Evolutionary conservation across 164 flowering plant species (phyloP).

Genomic region (Tetrastigma voinierianum): DNA sequence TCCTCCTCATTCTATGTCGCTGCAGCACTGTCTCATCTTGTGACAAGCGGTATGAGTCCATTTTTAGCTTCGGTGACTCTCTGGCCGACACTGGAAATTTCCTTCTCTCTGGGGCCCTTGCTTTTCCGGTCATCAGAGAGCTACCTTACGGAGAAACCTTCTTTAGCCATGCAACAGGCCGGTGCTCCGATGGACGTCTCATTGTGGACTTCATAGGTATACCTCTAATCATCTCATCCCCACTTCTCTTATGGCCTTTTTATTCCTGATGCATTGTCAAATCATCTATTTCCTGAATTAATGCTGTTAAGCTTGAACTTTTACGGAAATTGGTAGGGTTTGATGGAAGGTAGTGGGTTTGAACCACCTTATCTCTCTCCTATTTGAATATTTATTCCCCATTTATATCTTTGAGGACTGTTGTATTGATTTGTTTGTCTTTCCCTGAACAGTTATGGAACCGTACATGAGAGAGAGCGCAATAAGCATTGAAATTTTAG

Average conservation of each 20-base stretch:
- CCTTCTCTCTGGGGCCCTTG: conserved; percentile 27
- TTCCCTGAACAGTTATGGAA: too few relatives aligned
- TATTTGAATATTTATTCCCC: too few relatives aligned
- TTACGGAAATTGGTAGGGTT: too few relatives aligned
- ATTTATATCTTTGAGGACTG: too few relatives aligned
- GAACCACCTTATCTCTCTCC: too few relatives aligned
- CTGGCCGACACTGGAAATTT: conserved; percentile 56
- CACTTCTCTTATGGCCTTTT: neutral
- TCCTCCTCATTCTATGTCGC: conserved; percentile 5
- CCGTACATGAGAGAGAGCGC: too few relatives aligned
- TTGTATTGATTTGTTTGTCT: too few relatives aligned
- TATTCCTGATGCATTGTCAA: too few relatives aligned
- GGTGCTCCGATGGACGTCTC: conserved; percentile 60
- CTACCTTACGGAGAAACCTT: conserved; percentile 57
- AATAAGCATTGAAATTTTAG: too few relatives aligned
- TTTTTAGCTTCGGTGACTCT: conserved; percentile 61
- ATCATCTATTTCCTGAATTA: too few relatives aligned
- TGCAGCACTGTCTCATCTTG: neutral
- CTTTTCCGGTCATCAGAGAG: conserved; percentile 30
- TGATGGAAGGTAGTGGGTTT: too few relatives aligned
- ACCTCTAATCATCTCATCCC: neutral
- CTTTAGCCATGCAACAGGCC: conserved; percentile 47
- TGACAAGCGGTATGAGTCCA: conserved; percentile 26
- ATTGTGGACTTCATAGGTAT: conserved; percentile 59
- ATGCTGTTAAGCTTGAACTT: too few relatives aligned